Evolutionary conservation across 2,329 filamentous ascomycete genomes (phyloP).

Genomic region (Macrophomina tecta): DNA sequence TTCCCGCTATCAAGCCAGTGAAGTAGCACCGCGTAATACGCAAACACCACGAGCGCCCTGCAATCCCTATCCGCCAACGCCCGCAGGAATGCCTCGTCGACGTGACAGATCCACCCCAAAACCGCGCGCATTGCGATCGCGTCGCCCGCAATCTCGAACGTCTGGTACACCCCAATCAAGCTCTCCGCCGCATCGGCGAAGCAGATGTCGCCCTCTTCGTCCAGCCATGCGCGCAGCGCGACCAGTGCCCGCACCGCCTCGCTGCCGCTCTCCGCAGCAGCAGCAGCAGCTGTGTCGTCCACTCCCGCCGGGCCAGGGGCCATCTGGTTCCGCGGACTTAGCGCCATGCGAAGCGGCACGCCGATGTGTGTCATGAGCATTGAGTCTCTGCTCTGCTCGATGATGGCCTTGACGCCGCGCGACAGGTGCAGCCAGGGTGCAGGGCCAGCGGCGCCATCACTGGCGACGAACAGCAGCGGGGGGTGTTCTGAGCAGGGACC

Average conservation of each 20-base stretch:
- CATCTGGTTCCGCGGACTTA: neutral
- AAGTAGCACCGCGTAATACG: conserved; percentile 23
- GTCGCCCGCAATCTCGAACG: neutral
- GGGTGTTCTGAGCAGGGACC: too few relatives aligned
- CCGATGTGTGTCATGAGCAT: conserved; percentile 29
- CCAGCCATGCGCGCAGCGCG: neutral
- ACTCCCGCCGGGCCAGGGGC: too few relatives aligned
- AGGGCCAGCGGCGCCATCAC: conserved; percentile 35
- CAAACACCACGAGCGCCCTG: conserved; percentile 23
- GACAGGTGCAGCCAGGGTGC: conserved; percentile 49
- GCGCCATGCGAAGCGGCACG: conserved; percentile 29
- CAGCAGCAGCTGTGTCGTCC: too few relatives aligned
- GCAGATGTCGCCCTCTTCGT: neutral
- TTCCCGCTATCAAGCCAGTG: conserved; percentile 8
- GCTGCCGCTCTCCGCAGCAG: neutral
- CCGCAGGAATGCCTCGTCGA: conserved; percentile 7
- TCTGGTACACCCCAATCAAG: neutral
- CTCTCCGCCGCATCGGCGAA: neutral
- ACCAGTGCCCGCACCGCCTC: neutral
- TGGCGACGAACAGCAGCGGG: conserved; percentile 44
- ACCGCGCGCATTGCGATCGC: neutral
- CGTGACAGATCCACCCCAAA: neutral
- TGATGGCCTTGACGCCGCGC: conserved; percentile 44
- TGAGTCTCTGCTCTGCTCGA: conserved; percentile 34
- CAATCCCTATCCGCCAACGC: neutral